These are phyloP conservation scores for Petunia secreta DNA, from an alignment of 257 asterid genomes.

Conservation along the genomic window DNA sequence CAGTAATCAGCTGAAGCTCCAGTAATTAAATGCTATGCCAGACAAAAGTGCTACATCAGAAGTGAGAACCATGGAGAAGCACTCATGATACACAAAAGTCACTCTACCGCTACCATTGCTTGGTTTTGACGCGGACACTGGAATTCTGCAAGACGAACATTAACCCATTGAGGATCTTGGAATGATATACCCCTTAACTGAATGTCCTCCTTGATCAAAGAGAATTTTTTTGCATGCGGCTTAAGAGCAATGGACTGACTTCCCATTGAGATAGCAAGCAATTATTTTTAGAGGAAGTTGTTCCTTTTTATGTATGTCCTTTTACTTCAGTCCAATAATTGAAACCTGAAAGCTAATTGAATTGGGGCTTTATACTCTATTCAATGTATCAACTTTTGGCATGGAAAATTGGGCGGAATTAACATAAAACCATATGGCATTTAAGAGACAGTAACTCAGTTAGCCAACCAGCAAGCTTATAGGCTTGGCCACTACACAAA, in stretches of 20 bases:
- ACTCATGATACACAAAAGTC: background rate
- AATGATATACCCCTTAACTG: background rate
- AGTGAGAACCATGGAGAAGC: background rate
- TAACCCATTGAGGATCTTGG: slow-evolving; percentile 16
- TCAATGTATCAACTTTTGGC: background rate
- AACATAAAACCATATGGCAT: background rate
- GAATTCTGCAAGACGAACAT: background rate
- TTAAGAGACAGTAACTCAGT: background rate
- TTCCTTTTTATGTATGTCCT: background rate
- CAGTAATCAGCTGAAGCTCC: slow-evolving; percentile 3
- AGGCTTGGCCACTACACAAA: slow-evolving; percentile 16
- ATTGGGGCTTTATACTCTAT: background rate
- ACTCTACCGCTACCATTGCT: background rate
- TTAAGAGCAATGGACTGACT: background rate
- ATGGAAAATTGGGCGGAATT: background rate
- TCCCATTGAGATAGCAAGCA: background rate
- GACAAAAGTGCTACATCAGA: background rate
- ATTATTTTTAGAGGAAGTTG: slow-evolving; percentile 10
- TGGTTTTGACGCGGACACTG: background rate
- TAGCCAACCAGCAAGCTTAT: slow-evolving; percentile 10
- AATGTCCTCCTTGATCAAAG: background rate
- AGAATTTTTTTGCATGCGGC: background rate
- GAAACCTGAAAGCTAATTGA: slow-evolving; percentile 16
- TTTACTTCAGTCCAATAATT: background rate
- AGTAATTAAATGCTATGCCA: background rate